Percentiles rank a stretch among this genome's conserved stretches.
phyloP scores from a whole-genome alignment of 2,329 filamentous ascomycete species.

The Arachnopeziza araneosa region DNA sequence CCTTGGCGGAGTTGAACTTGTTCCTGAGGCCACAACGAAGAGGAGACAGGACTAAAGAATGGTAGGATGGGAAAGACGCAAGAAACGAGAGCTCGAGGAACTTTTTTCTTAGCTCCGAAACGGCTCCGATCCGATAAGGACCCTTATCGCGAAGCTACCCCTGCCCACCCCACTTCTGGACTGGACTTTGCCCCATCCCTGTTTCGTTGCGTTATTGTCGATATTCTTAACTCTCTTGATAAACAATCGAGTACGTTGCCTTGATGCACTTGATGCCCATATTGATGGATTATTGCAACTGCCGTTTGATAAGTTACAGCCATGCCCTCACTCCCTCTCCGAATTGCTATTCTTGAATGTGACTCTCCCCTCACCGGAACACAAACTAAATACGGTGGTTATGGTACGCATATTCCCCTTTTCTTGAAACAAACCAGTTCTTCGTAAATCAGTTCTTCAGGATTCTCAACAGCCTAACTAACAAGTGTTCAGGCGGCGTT shows the following conservation, averaged over 20 bases:
- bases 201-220: neutral
- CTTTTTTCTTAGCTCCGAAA: no score
- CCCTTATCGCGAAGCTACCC: neutral
- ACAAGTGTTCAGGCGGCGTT: neutral
- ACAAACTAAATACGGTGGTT: conserved; percentile 61
- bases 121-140: neutral
- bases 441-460: conserved; percentile 43
- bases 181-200: neutral
- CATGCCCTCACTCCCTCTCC: conserved; percentile 17
- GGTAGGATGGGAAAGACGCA: no score
- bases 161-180: neutral
- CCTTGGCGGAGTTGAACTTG: no score
- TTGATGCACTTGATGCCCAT: no score
- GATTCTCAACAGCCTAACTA: neutral
- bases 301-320: neutral
- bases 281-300: no score
- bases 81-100: no score
- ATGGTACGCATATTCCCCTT: conserved; percentile 39
- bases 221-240: no score
- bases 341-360: conserved; percentile 78
- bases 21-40: no score
- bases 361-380: conserved; percentile 68
- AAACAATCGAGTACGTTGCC: no score
- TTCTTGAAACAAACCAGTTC: conserved; percentile 31
- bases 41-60: no score